phyloP scores from a whole-genome alignment of 139 green algal species.

The Penium margaritaceum region DNA sequence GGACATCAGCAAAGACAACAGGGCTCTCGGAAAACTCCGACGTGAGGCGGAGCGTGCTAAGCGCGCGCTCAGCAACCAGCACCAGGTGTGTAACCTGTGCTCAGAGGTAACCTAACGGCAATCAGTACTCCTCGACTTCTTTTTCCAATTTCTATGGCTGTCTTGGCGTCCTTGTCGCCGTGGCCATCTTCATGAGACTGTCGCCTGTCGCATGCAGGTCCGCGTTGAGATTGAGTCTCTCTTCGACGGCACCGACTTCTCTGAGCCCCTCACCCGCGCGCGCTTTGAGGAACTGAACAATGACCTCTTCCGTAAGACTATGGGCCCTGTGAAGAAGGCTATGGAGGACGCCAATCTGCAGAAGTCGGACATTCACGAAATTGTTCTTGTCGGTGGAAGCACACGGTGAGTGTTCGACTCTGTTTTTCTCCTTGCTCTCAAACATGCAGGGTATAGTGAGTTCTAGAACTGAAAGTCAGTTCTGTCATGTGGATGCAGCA shows the following conservation, averaged over 20 bases:
- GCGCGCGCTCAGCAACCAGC: slow-evolving; percentile 86
- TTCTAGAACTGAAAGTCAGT: too few species aligned
- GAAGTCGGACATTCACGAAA: slow-evolving; percentile 83
- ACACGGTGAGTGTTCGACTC: too few species aligned
- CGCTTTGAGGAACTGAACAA: slow-evolving; percentile 98
- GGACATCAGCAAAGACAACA: slow-evolving; percentile 81
- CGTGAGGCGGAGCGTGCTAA: slow-evolving; percentile 95
- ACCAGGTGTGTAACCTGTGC: too few species aligned
- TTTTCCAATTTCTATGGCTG: too few species aligned
- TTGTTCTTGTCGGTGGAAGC: slow-evolving; percentile 91
- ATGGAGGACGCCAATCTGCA: slow-evolving; percentile 87
- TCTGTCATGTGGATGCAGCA: too few species aligned
- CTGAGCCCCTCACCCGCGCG: slow-evolving; percentile 89
- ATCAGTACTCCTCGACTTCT: too few species aligned
- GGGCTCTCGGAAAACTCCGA: slow-evolving; percentile 89
- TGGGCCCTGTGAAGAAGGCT: slow-evolving; percentile 89
- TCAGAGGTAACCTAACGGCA: too few species aligned
- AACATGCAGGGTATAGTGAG: too few species aligned
- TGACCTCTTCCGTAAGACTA: slow-evolving; percentile 96
- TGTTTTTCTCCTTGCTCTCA: too few species aligned
- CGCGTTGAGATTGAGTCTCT: slow-evolving; percentile 95
- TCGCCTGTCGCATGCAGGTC: too few species aligned
- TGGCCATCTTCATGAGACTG: too few species aligned
- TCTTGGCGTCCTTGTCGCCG: too few species aligned
- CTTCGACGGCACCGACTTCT: slow-evolving; percentile 88